Percentiles rank a stretch among this genome's conserved stretches.
Conservation (phyloP, 768 basidiomycete species). For the Kwoniella bestiolae region DNA sequence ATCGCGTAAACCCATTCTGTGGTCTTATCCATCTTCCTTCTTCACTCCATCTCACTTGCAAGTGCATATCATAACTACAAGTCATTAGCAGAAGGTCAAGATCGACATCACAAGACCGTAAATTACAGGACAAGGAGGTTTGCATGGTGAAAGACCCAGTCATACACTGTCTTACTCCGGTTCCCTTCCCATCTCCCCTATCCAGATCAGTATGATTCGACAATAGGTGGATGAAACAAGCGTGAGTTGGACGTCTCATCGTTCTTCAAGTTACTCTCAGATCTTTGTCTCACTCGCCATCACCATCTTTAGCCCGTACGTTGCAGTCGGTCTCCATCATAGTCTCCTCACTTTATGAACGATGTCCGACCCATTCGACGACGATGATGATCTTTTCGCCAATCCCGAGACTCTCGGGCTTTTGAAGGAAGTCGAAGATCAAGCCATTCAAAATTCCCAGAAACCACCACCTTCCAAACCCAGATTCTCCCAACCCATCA, state of each 20-base stretch:
- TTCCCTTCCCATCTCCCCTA: background rate
- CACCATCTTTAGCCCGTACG: background rate
- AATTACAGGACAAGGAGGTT: background rate
- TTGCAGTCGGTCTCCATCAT: no score
- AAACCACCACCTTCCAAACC: constrained; percentile 9
- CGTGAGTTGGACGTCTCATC: no score
- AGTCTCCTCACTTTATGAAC: no score
- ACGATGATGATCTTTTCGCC: constrained; percentile 40
- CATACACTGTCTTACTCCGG: background rate
- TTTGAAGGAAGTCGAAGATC: constrained; percentile 32
- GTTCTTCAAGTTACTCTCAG: no score
- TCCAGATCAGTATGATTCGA: background rate
- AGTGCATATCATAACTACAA: background rate
- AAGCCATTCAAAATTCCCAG: constrained; percentile 33
- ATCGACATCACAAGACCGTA: background rate
- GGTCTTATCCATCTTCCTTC: background rate
- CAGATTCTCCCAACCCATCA: constrained; percentile 20
- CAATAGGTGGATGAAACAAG: background rate
- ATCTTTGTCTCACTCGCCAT: background rate
- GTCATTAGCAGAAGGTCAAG: background rate
- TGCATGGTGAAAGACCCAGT: background rate
- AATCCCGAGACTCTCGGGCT: constrained; percentile 31
- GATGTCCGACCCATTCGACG: constrained; percentile 41
- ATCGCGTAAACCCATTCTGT: background rate
- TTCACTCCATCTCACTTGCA: background rate